Evolutionary conservation across 225 moss, liverwort and hornwort genomes (phyloP).

Genomic region (Asterella californica): DNA sequence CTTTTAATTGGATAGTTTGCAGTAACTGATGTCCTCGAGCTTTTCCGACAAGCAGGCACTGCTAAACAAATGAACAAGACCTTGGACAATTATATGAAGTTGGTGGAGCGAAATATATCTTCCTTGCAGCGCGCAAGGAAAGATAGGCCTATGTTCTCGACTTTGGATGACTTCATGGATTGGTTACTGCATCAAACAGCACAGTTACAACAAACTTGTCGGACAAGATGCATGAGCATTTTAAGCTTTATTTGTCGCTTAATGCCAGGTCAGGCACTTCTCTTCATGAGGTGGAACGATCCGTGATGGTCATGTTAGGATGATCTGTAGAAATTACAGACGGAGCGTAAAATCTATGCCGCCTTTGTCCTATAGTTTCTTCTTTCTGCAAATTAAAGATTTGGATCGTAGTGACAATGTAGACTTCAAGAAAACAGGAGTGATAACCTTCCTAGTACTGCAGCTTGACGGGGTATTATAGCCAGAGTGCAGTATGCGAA

Average conservation of each 20-base stretch:
- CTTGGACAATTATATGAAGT: slow-evolving; percentile 60
- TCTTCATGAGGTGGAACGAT: background rate
- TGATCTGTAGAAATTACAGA: background rate
- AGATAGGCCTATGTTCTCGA: slow-evolving; percentile 61
- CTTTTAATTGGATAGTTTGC: background rate
- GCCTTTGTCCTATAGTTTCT: background rate
- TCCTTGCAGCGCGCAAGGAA: slow-evolving; percentile 57
- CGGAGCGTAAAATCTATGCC: background rate
- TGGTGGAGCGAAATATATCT: slow-evolving; percentile 65
- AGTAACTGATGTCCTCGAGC: background rate
- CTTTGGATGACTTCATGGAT: slow-evolving; percentile 60
- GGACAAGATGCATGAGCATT: slow-evolving; percentile 76
- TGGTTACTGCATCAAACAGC: slow-evolving; percentile 79
- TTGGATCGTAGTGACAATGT: background rate
- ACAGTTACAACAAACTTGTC: slow-evolving; percentile 64
- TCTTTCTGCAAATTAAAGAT: background rate
- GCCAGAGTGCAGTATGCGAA: background rate
- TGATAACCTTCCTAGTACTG: background rate
- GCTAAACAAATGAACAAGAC: slow-evolving; percentile 84
- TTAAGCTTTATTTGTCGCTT: slow-evolving; percentile 62
- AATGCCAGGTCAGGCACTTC: slow-evolving; percentile 49
- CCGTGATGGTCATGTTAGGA: background rate
- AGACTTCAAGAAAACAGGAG: background rate
- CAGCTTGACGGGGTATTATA: background rate
- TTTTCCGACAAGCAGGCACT: slow-evolving; percentile 52